Evolutionary conservation across 2,329 filamentous ascomycete genomes (phyloP), one percentile per base, ranked within the genome.

Genomic region (Hypoxylon sp.): DNA sequence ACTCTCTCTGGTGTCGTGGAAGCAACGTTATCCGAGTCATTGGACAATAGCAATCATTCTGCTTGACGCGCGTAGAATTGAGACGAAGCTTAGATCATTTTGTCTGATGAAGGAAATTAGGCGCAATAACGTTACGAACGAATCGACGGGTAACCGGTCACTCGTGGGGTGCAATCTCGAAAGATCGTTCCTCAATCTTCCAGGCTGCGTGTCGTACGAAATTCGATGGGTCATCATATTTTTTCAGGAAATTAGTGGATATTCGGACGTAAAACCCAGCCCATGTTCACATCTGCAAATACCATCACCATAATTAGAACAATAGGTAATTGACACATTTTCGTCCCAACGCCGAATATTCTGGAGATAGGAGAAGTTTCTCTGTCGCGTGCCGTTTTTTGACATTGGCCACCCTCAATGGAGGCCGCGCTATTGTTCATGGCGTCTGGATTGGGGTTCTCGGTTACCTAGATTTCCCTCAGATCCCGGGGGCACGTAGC

Each of bases 1-100:
- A 17, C 38, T 1, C 36, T 63, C 7, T 45, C 51, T 19, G 30
- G 13, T 34, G 10, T 21, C 17, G 60, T 56, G 11, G 60, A 57
- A 14, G 43, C 43, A 23, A 46, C 25, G 43, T 6, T 46, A n/a
- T 46, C 19, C 5, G 21, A 46, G 21, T 25, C 43, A 46, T 46
- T 23, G 19, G 43, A 13, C 19, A 46, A 23, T 2, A 46, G 43
- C 10, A 46, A 13, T 13, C 17, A 23, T 46, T 46, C 43, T 46
- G 34, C 34, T 6, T 36, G 13, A 14, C n/a, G 13, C 34, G 34
- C 13, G 30, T 7, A 14, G 34, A 30, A 30, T 30, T 30, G 6
- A 9, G 28, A 30, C 6, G 28, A 30, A 30, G 28, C 28, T 30
- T 5, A 36, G 2, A 14, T n/a, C 11, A 5, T 5, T 14, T 36